Evolutionary conservation across 306 rosid species (phyloP).

Genomic region (Fagus crenata): DNA sequence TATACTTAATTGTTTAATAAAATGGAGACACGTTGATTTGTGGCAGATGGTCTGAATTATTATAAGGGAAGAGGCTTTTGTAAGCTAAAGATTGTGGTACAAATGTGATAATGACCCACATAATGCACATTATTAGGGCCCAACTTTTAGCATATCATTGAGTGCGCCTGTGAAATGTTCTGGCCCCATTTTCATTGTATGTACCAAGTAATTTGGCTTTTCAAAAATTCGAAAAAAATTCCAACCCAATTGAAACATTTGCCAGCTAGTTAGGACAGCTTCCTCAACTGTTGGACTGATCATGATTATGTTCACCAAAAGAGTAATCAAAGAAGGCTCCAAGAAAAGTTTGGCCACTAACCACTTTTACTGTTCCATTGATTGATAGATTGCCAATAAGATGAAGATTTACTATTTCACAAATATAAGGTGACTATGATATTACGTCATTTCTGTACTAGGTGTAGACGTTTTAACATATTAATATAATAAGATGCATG

Average conservation of each 20-base stretch:
- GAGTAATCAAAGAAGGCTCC: constrained; percentile 30
- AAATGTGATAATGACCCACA: constrained; percentile 37
- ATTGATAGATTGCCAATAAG: constrained; percentile 32
- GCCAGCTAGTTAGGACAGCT: constrained; percentile 23
- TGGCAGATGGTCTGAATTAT: constrained; percentile 46
- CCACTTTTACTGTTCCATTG: constrained; percentile 41
- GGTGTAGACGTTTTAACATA: too few relatives aligned
- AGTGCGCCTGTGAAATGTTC: constrained; percentile 29
- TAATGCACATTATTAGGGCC: constrained; percentile 38
- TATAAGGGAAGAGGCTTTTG: constrained; percentile 23
- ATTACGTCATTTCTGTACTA: too few relatives aligned
- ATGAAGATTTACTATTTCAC: not conserved
- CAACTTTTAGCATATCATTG: constrained; percentile 31
- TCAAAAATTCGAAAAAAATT: constrained; percentile 15
- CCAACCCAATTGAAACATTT: constrained; percentile 25
- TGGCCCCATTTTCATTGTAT: constrained; percentile 10
- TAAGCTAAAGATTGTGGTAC: constrained; percentile 26
- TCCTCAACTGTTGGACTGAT: constrained; percentile 36
- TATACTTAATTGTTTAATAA: constrained; percentile 33
- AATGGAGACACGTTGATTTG: constrained; percentile 48
- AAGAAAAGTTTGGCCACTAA: constrained; percentile 32
- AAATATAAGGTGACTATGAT: too few relatives aligned
- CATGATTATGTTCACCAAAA: constrained; percentile 32
- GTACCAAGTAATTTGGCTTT: not conserved
- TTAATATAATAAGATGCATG: too few relatives aligned